phyloP scores from a whole-genome alignment of 768 basidiomycete genomes.

The Butyriboletus loyo region DNA sequence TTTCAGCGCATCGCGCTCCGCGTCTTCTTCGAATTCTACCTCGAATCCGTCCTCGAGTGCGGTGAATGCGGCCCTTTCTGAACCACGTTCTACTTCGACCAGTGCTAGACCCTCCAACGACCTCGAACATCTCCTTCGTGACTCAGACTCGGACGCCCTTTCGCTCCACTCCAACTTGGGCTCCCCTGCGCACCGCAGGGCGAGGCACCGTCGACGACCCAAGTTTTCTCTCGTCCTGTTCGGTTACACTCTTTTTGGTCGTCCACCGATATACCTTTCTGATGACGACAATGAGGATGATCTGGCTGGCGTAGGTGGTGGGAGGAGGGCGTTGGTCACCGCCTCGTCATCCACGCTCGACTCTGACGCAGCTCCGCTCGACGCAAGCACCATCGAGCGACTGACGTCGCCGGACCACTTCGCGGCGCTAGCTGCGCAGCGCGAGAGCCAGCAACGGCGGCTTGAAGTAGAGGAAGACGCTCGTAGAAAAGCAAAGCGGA shows the following conservation, averaged over 20 bases:
- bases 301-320: neutral
- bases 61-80: constrained; percentile 9
- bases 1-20: constrained; percentile 40
- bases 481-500: constrained; percentile 46
- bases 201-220: constrained; percentile 33
- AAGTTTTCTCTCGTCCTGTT: constrained; percentile 52
- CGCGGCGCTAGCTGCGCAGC: constrained; percentile 28
- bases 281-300: constrained; percentile 48
- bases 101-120: constrained; percentile 30
- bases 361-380: constrained; percentile 67
- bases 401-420: constrained; percentile 42
- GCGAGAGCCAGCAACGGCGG: constrained; percentile 26
- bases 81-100: constrained; percentile 25
- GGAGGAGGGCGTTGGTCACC: constrained; percentile 23
- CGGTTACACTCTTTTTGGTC: constrained; percentile 68
- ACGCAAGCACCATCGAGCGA: constrained; percentile 52
- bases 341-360: constrained; percentile 51
- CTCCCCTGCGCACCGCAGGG: constrained; percentile 25
- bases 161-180: constrained; percentile 67
- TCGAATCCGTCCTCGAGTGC: constrained; percentile 4
- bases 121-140: constrained; percentile 50
- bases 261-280: constrained; percentile 55
- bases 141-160: constrained; percentile 54
- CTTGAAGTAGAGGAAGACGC: constrained; percentile 39
- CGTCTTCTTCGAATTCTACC: constrained; percentile 14